Conservation (phyloP, 2,329 filamentous ascomycete genomes). For the Colletotrichum gigasporum region DNA sequence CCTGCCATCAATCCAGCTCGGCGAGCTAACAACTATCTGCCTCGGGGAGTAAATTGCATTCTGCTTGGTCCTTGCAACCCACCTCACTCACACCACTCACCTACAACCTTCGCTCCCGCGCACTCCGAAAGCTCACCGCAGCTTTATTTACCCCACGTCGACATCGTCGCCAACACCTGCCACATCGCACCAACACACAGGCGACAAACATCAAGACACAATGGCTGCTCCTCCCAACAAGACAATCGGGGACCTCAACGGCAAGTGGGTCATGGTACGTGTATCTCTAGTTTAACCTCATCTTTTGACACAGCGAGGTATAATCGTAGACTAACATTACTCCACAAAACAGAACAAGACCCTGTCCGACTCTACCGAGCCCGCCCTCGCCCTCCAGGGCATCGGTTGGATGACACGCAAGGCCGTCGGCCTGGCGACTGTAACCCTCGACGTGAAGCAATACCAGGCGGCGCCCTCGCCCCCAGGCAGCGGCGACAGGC, state of each 20-base stretch:
- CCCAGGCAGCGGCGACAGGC: constrained; percentile 49
- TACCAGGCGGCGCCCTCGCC: constrained; percentile 55
- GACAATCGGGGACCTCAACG: constrained; percentile 74
- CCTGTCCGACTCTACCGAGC: constrained; percentile 75
- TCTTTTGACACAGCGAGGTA: not conserved
- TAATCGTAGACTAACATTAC: too few relatives aligned
- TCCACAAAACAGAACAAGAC: constrained; percentile 73
- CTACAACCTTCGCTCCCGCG: not conserved
- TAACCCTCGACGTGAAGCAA: constrained; percentile 72
- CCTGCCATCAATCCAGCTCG: constrained; percentile 4
- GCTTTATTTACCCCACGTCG: not conserved
- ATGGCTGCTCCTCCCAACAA: constrained; percentile 79
- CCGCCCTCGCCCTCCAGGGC: constrained; percentile 77
- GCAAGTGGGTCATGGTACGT: constrained; percentile 75
- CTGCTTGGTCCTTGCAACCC: too few relatives aligned
- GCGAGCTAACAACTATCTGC: too few relatives aligned
- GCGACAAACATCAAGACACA: not conserved
- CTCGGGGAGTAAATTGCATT: too few relatives aligned
- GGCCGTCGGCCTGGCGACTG: constrained; percentile 72
- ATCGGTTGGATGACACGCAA: constrained; percentile 78
- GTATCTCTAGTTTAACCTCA: constrained; percentile 4
- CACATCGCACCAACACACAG: not conserved
- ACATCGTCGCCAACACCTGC: not conserved
- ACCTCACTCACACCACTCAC: not conserved
- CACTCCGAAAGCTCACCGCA: not conserved